Evolutionary conservation across 1,284 basidiomycete species (phyloP).

Genomic region (Coniferiporia sulphurascens): DNA sequence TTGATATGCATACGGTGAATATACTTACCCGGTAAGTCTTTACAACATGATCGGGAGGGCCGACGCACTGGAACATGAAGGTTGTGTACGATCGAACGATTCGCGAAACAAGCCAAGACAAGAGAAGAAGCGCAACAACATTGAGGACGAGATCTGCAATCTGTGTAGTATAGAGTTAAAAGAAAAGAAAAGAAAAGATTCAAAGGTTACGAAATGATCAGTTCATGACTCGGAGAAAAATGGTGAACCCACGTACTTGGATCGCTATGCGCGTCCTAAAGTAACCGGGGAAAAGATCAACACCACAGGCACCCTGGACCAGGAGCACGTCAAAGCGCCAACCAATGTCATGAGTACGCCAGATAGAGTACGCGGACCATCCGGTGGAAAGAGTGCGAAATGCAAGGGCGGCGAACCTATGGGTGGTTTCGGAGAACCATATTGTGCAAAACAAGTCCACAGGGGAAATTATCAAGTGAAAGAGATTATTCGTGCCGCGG

Average conservation of each 20-base stretch:
- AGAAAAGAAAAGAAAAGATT: neutral
- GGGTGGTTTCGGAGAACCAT: no score
- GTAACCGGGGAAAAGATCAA: slow-evolving; percentile 42
- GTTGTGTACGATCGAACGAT: slow-evolving; percentile 45
- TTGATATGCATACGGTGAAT: no score
- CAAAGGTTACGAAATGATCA: neutral
- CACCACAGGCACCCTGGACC: slow-evolving; percentile 40
- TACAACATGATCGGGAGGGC: slow-evolving; percentile 44
- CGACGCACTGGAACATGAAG: slow-evolving; percentile 47
- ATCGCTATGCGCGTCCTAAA: slow-evolving; percentile 37
- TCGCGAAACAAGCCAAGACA: slow-evolving; percentile 39
- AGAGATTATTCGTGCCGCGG: neutral
- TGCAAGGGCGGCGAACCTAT: slow-evolving; percentile 42
- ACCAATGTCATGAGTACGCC: slow-evolving; percentile 37
- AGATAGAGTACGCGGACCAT: slow-evolving; percentile 49
- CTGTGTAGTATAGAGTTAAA: slow-evolving; percentile 26
- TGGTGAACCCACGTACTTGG: slow-evolving; percentile 33
- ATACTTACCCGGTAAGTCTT: slow-evolving; percentile 44
- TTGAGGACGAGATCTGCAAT: slow-evolving; percentile 46
- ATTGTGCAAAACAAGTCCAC: no score
- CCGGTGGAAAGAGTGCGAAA: slow-evolving; percentile 41
- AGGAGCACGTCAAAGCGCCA: slow-evolving; percentile 35
- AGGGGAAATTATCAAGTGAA: no score
- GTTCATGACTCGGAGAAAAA: neutral
- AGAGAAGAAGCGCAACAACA: slow-evolving; percentile 37